These are phyloP conservation scores for Scutellaria galericulata DNA, from an alignment of 257 asterid genomes.

Conservation along the genomic window DNA sequence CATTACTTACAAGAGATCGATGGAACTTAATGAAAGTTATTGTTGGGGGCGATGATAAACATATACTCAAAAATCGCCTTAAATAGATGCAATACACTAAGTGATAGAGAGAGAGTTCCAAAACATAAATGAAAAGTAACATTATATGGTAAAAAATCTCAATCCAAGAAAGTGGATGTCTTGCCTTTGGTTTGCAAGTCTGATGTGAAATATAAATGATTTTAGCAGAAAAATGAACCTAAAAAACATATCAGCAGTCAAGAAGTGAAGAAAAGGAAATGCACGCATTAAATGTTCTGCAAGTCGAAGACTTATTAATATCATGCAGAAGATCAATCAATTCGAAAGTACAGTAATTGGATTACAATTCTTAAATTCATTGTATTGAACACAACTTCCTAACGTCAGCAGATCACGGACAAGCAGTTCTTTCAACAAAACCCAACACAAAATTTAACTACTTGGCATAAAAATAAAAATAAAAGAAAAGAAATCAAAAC, in stretches of 20 bases:
- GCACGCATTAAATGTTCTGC: not conserved
- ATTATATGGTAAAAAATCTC: not conserved
- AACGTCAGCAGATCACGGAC: not conserved
- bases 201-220: not conserved
- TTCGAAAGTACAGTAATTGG: conserved; percentile 17
- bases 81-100: not conserved
- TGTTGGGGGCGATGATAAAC: too few relatives aligned
- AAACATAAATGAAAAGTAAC: not conserved
- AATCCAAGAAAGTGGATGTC: conserved; percentile 12
- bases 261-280: not conserved
- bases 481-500: conserved; percentile 33
- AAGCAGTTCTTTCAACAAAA: not conserved
- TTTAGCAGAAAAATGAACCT: not conserved
- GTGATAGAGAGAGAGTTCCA: not conserved
- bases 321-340: not conserved
- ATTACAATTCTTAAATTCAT: not conserved
- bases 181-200: conserved; percentile 1
- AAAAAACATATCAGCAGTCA: not conserved
- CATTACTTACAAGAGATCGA: not conserved
- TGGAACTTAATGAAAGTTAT: not conserved
- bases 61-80: not conserved
- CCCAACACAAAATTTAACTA: conserved; percentile 21
- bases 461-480: not conserved
- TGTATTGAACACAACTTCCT: not conserved
- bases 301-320: not conserved